A percentile compares a stretch with the other conserved stretches of the same genome.
These are phyloP conservation scores for Diplodia scrobiculata DNA, from an alignment of 2,329 filamentous ascomycete genomes.

Conservation along the genomic window DNA sequence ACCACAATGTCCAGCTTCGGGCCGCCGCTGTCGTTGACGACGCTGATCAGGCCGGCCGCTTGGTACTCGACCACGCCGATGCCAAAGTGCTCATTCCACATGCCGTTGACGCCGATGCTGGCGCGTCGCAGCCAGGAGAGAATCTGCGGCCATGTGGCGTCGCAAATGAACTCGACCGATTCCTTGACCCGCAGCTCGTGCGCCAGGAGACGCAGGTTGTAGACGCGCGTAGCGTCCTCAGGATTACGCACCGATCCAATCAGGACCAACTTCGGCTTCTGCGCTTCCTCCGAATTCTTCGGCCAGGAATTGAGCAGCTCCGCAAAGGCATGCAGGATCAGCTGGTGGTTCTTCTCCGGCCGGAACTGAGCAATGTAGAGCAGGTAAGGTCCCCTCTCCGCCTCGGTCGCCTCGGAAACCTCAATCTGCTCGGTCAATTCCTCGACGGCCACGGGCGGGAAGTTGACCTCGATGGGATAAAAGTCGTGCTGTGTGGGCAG, in stretches of 20 bases:
- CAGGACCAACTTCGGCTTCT: constrained; percentile 70
- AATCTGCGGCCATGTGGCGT: constrained; percentile 86
- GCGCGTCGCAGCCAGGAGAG: constrained; percentile 74
- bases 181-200: constrained; percentile 78
- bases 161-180: constrained; percentile 81
- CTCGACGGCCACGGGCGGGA: constrained; percentile 87
- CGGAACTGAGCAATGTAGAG: constrained; percentile 97
- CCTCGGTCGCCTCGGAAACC: constrained; percentile 69
- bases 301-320: constrained; percentile 59
- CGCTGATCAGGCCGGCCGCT: constrained; percentile 86
- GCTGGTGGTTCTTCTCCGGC: constrained; percentile 91
- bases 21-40: constrained; percentile 91
- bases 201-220: constrained; percentile 80
- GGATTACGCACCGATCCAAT: constrained; percentile 91
- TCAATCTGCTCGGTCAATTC: constrained; percentile 76
- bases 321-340: constrained; percentile 83
- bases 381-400: constrained; percentile 68
- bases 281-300: constrained; percentile 49
- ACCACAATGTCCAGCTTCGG: constrained; percentile 93
- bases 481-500: constrained; percentile 19
- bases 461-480: constrained; percentile 68
- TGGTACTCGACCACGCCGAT: constrained; percentile 99
- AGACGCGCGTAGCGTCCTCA: constrained; percentile 77
- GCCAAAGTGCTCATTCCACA: constrained; percentile 99
- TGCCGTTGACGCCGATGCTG: constrained; percentile 89